Evolutionary conservation across 2,329 filamentous ascomycete genomes (phyloP).

Genomic region (Fusarium tuaranense): DNA sequence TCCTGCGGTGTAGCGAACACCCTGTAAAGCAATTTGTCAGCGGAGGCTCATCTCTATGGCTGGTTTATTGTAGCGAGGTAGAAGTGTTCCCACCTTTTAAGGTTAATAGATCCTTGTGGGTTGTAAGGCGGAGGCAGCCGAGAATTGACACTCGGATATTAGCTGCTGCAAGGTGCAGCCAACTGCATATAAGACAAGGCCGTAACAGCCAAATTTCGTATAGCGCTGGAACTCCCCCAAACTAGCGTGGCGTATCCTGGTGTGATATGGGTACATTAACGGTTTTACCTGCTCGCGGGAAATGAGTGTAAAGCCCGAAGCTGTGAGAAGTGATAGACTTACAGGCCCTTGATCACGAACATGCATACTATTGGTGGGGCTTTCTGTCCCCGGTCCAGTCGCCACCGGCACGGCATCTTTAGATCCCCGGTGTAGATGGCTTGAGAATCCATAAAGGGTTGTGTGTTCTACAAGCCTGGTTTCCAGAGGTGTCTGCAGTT

Average conservation of each 20-base stretch:
- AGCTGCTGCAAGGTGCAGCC: not conserved
- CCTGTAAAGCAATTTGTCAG: not conserved
- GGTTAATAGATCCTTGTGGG: not conserved
- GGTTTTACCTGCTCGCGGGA: not conserved
- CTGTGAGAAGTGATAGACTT: not conserved
- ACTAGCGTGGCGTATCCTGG: not conserved
- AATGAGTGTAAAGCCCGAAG: not conserved
- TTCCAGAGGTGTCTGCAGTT: not conserved
- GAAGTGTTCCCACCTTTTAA: not conserved
- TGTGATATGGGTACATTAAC: not conserved
- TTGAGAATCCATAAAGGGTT: not conserved
- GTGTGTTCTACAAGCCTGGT: not conserved
- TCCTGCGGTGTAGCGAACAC: not conserved
- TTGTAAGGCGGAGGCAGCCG: not conserved
- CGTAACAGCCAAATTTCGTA: not conserved
- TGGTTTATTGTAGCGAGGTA: not conserved
- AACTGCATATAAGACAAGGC: not conserved
- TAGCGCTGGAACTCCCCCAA: not conserved
- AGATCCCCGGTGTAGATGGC: not conserved
- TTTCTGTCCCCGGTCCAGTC: not conserved
- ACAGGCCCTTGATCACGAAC: not conserved
- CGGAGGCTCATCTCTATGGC: not conserved
- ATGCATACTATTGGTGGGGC: not conserved
- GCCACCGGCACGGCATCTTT: not conserved
- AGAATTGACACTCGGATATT: not conserved